Evolutionary conservation across 2,329 filamentous ascomycete genomes (phyloP).

Genomic region (Bisporella sp.): DNA sequence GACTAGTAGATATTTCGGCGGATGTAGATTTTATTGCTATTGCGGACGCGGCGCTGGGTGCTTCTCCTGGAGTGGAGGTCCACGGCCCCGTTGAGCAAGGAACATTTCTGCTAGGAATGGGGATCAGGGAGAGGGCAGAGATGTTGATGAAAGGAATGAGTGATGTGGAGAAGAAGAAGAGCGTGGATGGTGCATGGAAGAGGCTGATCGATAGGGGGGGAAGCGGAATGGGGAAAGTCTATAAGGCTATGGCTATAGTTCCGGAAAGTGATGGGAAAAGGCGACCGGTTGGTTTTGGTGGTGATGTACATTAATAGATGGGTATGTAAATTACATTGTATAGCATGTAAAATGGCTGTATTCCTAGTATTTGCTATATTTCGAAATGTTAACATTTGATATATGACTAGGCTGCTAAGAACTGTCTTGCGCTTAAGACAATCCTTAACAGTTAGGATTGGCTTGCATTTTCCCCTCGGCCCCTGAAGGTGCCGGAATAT

Average conservation of each 20-base stretch:
- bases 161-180: constrained; percentile 44
- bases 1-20: constrained; percentile 79
- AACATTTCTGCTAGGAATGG: constrained; percentile 72
- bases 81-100: constrained; percentile 88
- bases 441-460: too few relatives aligned
- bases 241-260: constrained; percentile 87
- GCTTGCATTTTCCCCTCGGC: too few relatives aligned
- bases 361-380: too few relatives aligned
- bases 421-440: too few relatives aligned
- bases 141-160: constrained; percentile 48
- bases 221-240: constrained; percentile 87
- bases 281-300: constrained; percentile 87
- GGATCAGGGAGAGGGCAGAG: constrained; percentile 70
- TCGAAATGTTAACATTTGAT: too few relatives aligned
- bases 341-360: too few relatives aligned
- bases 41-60: constrained; percentile 71
- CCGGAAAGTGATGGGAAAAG: constrained; percentile 70
- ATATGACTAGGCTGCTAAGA: too few relatives aligned
- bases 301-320: constrained; percentile 36
- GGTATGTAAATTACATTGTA: too few relatives aligned
- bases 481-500: too few relatives aligned
- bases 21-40: constrained; percentile 91
- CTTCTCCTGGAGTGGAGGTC: constrained; percentile 77
- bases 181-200: constrained; percentile 69
- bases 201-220: constrained; percentile 76